These are phyloP conservation scores for Beauveria medogensis DNA, from an alignment of 2,329 filamentous ascomycete genomes.

Conservation along the genomic window DNA sequence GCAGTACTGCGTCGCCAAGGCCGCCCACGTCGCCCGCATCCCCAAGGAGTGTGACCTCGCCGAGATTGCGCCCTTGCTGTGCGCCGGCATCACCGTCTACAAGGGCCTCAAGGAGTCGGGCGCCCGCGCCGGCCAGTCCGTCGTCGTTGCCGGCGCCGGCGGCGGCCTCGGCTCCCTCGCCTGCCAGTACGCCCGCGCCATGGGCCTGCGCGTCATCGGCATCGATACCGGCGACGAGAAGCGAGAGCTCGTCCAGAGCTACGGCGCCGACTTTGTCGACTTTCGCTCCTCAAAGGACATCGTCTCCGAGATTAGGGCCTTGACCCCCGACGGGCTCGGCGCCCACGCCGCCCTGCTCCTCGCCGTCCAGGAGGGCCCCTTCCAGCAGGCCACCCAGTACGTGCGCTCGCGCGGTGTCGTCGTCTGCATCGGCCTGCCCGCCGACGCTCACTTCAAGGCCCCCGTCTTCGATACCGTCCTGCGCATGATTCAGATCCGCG, in stretches of 20 bases:
- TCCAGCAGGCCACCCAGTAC: slow-evolving; percentile 89
- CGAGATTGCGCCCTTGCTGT: slow-evolving; percentile 70
- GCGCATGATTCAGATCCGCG: slow-evolving; percentile 86
- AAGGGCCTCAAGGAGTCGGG: slow-evolving; percentile 66
- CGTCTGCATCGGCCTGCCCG: slow-evolving; percentile 83
- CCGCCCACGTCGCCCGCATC: slow-evolving; percentile 74
- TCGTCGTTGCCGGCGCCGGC: slow-evolving; percentile 68
- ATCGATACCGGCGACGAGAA: slow-evolving; percentile 83
- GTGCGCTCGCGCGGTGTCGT: slow-evolving; percentile 75
- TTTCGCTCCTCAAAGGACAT: slow-evolving; percentile 69
- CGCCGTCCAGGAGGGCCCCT: slow-evolving; percentile 82
- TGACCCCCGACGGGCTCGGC: slow-evolving; percentile 67
- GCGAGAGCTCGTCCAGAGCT: slow-evolving; percentile 56
- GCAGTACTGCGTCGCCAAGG: slow-evolving; percentile 84
- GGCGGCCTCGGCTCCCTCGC: slow-evolving; percentile 64
- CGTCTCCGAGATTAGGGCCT: slow-evolving; percentile 74
- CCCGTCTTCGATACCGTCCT: slow-evolving; percentile 86
- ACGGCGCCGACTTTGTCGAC: slow-evolving; percentile 77
- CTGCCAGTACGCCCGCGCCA: slow-evolving; percentile 81
- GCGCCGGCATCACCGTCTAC: slow-evolving; percentile 82
- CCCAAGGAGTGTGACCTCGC: slow-evolving; percentile 71
- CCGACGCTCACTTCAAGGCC: slow-evolving; percentile 68
- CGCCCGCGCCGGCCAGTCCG: slow-evolving; percentile 55
- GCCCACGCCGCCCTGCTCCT: slow-evolving; percentile 83
- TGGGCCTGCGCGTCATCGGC: slow-evolving; percentile 74